Base-by-base conservation (phyloP, 176 grass and related monocot species). In the Typha latifolia region DNA sequence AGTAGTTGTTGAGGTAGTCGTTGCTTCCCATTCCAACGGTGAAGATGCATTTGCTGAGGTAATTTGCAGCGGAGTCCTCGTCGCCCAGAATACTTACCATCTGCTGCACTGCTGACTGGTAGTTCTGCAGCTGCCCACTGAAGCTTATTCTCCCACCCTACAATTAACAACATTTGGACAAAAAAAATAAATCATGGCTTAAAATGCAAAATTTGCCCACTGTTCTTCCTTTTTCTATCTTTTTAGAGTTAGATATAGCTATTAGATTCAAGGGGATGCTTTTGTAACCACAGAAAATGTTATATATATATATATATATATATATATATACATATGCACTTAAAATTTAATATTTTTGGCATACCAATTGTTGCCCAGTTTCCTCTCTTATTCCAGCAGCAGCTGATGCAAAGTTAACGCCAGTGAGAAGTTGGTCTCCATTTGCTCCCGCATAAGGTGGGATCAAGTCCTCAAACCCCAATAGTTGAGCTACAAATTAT, bases 1-100 rank as follows among this genome's bases (percentile, higher is more conserved):
- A 96, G 81, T 96, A 91, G 80, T 96, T 96, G 82, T 96, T 96
- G 69, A 96, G 83, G 70, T 96, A 96, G 71, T 96, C 92, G 49
- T 96, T 96, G 85, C 87, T 91, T 66, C 92, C 92, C 85, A 96
- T 91, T 23, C 85, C 88, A 4, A 96, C 78, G 0, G 84, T 81
- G 82, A 96, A 91, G 56, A 91, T 88, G 85, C 92, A 96, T 73
- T 82, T 84, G 77, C 88, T 96, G 51, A 96, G 77, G 74, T 91
- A 87, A 76, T 20, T 82, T 6, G 88, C 82, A 47, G 92, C 72
- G 0, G 92, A 52, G 76, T 84, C 82, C 78, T 91, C 80, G 63
- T 84, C 77, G 18, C 91, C 91, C 62, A 96, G 75, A 63, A 85
- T 82, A 69, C 19, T 72, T 20, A 89, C 82, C 19, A 96, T 72